Conservation (phyloP, 495 filamentous ascomycete genomes). For the Aspergillus campestris region DNA sequence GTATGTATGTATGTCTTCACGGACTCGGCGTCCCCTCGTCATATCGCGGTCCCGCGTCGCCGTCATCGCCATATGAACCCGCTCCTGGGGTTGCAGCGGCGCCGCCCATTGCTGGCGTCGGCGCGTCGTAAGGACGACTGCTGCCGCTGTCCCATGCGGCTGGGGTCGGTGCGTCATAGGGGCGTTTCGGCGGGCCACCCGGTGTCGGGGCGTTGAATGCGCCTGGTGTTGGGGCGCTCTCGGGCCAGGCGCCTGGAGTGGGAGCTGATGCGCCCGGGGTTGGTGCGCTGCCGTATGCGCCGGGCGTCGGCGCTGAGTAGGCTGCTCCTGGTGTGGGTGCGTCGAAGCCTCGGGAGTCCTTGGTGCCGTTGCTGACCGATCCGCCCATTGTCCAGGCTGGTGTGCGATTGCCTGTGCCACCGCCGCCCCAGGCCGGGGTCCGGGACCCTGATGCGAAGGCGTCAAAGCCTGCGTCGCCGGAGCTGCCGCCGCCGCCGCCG, state of each 20-base stretch:
- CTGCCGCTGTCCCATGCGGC: conserved; percentile 47
- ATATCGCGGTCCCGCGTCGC: conserved; percentile 51
- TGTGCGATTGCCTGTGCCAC: conserved; percentile 43
- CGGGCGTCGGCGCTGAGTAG: conserved; percentile 45
- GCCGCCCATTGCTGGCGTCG: conserved; percentile 68
- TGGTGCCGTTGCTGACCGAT: conserved; percentile 22
- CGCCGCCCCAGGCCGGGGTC: conserved; percentile 62
- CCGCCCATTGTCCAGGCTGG: conserved; percentile 38
- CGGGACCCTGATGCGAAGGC: conserved; percentile 65
- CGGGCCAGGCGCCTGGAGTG: conserved; percentile 64
- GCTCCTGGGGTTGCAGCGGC: conserved; percentile 69
- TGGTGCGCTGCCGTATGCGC: conserved; percentile 48
- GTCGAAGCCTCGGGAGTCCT: conserved; percentile 52
- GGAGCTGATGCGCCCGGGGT: conserved; percentile 70
- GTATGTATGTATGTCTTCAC: conserved; percentile 10
- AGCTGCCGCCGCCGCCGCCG: conserved; percentile 38
- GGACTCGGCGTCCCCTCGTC: conserved; percentile 47
- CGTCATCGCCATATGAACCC: conserved; percentile 43
- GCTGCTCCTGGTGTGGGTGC: conserved; percentile 70
- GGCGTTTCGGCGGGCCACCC: conserved; percentile 27
- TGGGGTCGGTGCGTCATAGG: conserved; percentile 52
- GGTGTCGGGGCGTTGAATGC: conserved; percentile 57
- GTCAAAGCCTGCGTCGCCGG: conserved; percentile 53
- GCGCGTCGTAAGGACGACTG: conserved; percentile 56
- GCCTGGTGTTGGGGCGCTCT: conserved; percentile 55